These are phyloP conservation scores for Penicillium sp. DNA, from an alignment of 2,329 filamentous ascomycete genomes.

Conservation along the genomic window DNA sequence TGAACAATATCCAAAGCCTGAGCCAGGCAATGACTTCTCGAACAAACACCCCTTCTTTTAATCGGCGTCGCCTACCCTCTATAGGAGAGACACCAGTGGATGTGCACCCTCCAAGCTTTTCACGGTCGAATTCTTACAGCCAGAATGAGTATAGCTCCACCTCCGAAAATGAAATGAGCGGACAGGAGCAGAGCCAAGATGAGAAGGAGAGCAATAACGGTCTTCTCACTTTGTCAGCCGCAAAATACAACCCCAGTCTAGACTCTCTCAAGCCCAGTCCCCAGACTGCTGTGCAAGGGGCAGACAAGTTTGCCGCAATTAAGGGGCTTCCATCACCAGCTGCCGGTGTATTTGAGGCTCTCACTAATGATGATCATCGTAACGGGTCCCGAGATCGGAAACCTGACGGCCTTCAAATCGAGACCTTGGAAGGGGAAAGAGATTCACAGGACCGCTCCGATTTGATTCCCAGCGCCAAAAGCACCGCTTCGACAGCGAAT, in stretches of 20 bases:
- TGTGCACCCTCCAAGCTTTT: slow-evolving; percentile 45
- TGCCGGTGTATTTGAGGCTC: slow-evolving; percentile 61
- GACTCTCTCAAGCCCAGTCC: slow-evolving; percentile 48
- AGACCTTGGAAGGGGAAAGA: slow-evolving; percentile 55
- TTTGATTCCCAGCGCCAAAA: slow-evolving; percentile 50
- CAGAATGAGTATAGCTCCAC: slow-evolving; percentile 51
- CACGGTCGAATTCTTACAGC: slow-evolving; percentile 43
- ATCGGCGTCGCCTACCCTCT: slow-evolving; percentile 68
- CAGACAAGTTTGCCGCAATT: slow-evolving; percentile 58
- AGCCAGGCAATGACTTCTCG: slow-evolving; percentile 69
- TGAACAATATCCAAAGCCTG: slow-evolving; percentile 63
- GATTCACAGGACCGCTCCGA: slow-evolving; percentile 54
- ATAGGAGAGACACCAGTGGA: slow-evolving; percentile 69
- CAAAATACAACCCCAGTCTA: slow-evolving; percentile 46
- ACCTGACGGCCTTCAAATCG: slow-evolving; percentile 70
- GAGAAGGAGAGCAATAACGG: slow-evolving; percentile 35
- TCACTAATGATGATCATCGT: slow-evolving; percentile 61
- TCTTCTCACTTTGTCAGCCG: slow-evolving; percentile 44
- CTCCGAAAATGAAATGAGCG: slow-evolving; percentile 40
- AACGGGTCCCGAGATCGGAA: slow-evolving; percentile 72
- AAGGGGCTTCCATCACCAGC: slow-evolving; percentile 67
- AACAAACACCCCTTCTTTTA: slow-evolving; percentile 61
- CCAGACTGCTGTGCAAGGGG: slow-evolving; percentile 66
- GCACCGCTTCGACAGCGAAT: slow-evolving; percentile 39
- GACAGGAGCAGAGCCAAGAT: slow-evolving; percentile 31